A percentile compares a stretch with the other conserved stretches of the same genome.
These are phyloP conservation scores for Albifimbria verrucaria DNA, from an alignment of 2,329 filamentous ascomycete genomes.

Conservation along the genomic window DNA sequence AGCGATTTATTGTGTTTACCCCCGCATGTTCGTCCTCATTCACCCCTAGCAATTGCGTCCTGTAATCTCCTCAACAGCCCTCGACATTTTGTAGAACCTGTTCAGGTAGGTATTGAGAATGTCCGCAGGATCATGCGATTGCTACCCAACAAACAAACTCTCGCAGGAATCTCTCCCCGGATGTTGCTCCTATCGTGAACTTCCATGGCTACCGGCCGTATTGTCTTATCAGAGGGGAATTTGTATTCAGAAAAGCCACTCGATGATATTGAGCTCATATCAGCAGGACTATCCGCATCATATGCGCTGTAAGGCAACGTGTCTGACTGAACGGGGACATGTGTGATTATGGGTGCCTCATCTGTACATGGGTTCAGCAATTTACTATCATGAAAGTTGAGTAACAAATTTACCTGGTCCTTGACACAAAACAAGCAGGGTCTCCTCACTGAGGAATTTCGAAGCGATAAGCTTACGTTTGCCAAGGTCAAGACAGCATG, in stretches of 20 bases:
- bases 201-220: slow-evolving; percentile 47
- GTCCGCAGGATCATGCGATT: slow-evolving; percentile 46
- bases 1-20: not conserved
- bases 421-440: slow-evolving; percentile 57
- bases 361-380: slow-evolving; percentile 14
- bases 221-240: slow-evolving; percentile 21
- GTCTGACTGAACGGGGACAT: slow-evolving; percentile 33
- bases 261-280: too few relatives aligned
- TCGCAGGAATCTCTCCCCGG: slow-evolving; percentile 44
- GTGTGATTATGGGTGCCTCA: slow-evolving; percentile 22
- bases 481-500: slow-evolving; percentile 38
- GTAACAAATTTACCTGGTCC: slow-evolving; percentile 25
- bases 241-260: slow-evolving; percentile 12
- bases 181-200: slow-evolving; percentile 41
- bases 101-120: slow-evolving; percentile 33
- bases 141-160: slow-evolving; percentile 48
- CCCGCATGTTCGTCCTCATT: not conserved
- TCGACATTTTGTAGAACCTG: too few relatives aligned
- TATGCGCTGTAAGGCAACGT: slow-evolving; percentile 35
- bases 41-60: too few relatives aligned
- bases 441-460: slow-evolving; percentile 63
- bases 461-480: slow-evolving; percentile 53
- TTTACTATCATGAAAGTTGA: not conserved
- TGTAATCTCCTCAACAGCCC: too few relatives aligned
- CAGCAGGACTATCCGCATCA: slow-evolving; percentile 7